These are phyloP conservation scores for Lichtheimia hyalospora DNA, from an alignment of 371 early-diverging fungal species.

Conservation along the genomic window DNA sequence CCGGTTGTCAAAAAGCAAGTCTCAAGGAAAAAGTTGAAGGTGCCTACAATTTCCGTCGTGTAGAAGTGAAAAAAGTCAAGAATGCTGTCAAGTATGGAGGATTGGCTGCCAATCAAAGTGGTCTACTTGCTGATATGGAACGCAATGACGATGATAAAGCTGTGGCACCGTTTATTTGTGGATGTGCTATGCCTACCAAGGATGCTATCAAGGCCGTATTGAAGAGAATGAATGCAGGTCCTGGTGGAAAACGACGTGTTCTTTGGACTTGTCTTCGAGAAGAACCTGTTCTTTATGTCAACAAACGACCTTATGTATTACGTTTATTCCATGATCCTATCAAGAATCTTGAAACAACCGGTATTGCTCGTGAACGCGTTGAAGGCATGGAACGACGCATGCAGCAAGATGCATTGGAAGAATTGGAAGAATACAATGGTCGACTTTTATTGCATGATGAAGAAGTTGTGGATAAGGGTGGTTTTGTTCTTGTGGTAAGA, in stretches of 20 bases:
- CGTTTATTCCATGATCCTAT: slow-evolving; percentile 63
- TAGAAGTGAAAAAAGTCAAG: slow-evolving; percentile 47
- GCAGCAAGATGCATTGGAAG: slow-evolving; percentile 60
- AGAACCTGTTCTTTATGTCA: slow-evolving; percentile 78
- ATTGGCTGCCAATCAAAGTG: slow-evolving; percentile 51
- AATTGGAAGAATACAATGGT: slow-evolving; percentile 53
- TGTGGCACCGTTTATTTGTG: slow-evolving; percentile 51
- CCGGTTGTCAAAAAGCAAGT: slow-evolving; percentile 70
- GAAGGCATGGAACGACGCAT: slow-evolving; percentile 71
- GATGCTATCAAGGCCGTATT: slow-evolving; percentile 57
- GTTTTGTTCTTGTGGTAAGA: slow-evolving; percentile 52
- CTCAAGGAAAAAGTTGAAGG: slow-evolving; percentile 68
- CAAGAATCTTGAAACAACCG: slow-evolving; percentile 67
- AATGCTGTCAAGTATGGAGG: slow-evolving; percentile 46
- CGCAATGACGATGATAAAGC: slow-evolving; percentile 20
- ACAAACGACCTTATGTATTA: slow-evolving; percentile 63
- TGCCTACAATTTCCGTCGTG: slow-evolving; percentile 64
- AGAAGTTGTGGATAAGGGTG: slow-evolving; percentile 39
- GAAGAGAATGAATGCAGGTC: slow-evolving; percentile 50
- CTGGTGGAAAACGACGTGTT: slow-evolving; percentile 46
- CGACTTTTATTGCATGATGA: slow-evolving; percentile 67
- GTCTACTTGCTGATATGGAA: slow-evolving; percentile 41
- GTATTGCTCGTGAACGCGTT: slow-evolving; percentile 69
- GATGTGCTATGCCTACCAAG: slow-evolving; percentile 68
- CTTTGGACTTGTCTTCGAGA: slow-evolving; percentile 76